Conservation (phyloP, 148 eudicot genomes). For the Mesembryanthemum crystallinum region DNA sequence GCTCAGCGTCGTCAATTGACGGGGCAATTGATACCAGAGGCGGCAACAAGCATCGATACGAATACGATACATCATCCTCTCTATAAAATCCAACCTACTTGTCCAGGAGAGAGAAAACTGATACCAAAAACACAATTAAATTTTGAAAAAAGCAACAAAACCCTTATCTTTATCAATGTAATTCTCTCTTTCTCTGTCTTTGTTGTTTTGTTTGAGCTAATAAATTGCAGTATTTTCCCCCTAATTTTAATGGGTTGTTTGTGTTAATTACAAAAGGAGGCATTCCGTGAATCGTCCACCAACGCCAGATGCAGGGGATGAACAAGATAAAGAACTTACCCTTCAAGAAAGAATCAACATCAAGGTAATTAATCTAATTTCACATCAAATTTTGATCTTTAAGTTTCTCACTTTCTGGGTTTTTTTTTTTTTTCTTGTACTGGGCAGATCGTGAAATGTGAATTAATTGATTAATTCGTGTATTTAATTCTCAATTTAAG, state of each 20-base stretch:
- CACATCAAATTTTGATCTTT: neutral
- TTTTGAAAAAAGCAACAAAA: too few relatives aligned
- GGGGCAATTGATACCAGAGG: too few relatives aligned
- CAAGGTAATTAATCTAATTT: slow-evolving; percentile 36
- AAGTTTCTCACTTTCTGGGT: neutral
- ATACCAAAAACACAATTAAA: too few relatives aligned
- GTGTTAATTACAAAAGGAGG: slow-evolving; percentile 39
- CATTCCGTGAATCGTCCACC: slow-evolving; percentile 79
- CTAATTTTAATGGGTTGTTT: neutral
- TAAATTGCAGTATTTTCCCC: neutral
- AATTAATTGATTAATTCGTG: neutral
- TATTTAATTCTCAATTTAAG: neutral
- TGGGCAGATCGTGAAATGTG: slow-evolving; percentile 8
- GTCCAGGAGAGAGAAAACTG: neutral
- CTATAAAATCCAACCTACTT: neutral
- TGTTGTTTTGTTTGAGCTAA: neutral
- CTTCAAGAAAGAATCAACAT: slow-evolving; percentile 62
- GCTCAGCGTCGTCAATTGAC: too few relatives aligned
- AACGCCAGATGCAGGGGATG: slow-evolving; percentile 70
- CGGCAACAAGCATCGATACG: too few relatives aligned
- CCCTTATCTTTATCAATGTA: slow-evolving; percentile 5
- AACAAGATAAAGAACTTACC: slow-evolving; percentile 49
- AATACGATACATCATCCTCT: neutral
- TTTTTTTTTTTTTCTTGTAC: neutral
- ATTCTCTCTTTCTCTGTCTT: neutral